A percentile compares a stretch with the other conserved stretches of the same genome.
Evolutionary conservation across 2,329 filamentous ascomycete species (phyloP).

Genomic region (Zymoseptoria pseudotritici): DNA sequence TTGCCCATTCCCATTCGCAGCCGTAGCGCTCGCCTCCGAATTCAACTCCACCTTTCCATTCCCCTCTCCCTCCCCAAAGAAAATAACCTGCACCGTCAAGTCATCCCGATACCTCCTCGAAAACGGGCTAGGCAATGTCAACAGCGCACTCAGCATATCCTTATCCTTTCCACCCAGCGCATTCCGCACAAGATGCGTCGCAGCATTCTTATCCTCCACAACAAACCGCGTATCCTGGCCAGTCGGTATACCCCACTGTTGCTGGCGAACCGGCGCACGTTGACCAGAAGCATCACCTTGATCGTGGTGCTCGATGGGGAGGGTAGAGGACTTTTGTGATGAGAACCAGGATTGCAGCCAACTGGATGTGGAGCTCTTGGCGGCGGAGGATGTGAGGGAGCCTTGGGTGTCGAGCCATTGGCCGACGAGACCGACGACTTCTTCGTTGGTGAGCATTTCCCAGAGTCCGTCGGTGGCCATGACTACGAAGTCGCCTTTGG

Average conservation of each 20-base stretch:
- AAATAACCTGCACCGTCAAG: slow-evolving; percentile 94
- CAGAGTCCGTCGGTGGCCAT: slow-evolving; percentile 94
- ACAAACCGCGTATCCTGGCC: slow-evolving; percentile 75
- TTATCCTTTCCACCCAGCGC: slow-evolving; percentile 87
- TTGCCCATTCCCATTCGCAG: slow-evolving; percentile 19
- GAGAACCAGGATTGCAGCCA: slow-evolving; percentile 67
- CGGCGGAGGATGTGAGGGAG: slow-evolving; percentile 4
- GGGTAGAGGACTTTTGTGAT: slow-evolving; percentile 35
- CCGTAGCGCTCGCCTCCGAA: slow-evolving; percentile 67
- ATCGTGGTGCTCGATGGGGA: slow-evolving; percentile 68
- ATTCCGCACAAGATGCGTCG: slow-evolving; percentile 91
- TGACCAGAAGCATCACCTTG: slow-evolving; percentile 55
- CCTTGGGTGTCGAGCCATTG: slow-evolving; percentile 87
- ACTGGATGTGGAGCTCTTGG: slow-evolving; percentile 37
- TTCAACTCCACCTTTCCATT: slow-evolving; percentile 77
- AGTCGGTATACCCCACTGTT: slow-evolving; percentile 80
- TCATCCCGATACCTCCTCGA: slow-evolving; percentile 90
- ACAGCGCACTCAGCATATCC: slow-evolving; percentile 85
- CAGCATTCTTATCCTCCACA: slow-evolving; percentile 90
- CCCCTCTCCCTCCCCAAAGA: slow-evolving; percentile 72
- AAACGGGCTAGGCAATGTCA: slow-evolving; percentile 87
- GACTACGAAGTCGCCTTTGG: slow-evolving; percentile 89
- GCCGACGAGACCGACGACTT: slow-evolving; percentile 91
- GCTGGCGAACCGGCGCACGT: slow-evolving; percentile 76
- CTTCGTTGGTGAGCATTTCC: slow-evolving; percentile 99